Evolutionary conservation across 495 filamentous ascomycete genomes (phyloP), one percentile per base, ranked within the genome.

Genomic region (Xylaria grammica): DNA sequence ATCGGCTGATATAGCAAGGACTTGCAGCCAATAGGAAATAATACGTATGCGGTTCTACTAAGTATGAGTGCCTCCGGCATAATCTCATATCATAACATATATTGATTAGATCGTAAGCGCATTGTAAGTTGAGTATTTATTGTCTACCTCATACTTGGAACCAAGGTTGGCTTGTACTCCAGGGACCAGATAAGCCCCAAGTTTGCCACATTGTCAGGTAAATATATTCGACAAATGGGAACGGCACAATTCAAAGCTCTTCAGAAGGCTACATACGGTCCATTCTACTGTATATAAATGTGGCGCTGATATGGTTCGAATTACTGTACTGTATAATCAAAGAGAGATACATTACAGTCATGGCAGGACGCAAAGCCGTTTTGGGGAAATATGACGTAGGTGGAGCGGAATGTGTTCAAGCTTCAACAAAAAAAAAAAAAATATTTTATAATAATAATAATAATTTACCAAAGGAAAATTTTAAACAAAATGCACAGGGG

Each of bases 331-430:
- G 40, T 42, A 15, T 15, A n/a, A 42, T 42, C 17, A 15, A 9
- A 17, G 15, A 42, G 3, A 17, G 40, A 11, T 42, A 42, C 15
- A n/a, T 15, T 32, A 19, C 40, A 32, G 34, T 26, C 8, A 30
- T 19, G n/a, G 54, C 24, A 36, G 34, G 38, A 10, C 27, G 58
- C 30, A 34, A 44, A 30, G 46, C 58, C 30, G 58, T 36, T 61
- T 61, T 40, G 34, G 58, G 58, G 34, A 49, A 46, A 19, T 20
- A 61, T 61, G 58, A 61, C 58, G 58, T 61, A 61, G 46, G 22
- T 11, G 32, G 58, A 51, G 58, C 45, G 58, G 58, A 26, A 29
- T 30, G 4, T 58, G 15, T 32, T 13, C 32, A 24, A 11, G 45
- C 42, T 32, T 24, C 40, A 48, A 61, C n/a, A 61, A 50, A 40